Percentiles rank a stretch among this genome's conserved stretches.
phyloP scores from a whole-genome alignment of 2,329 filamentous ascomycete species.

The Bipolaris oryzae region DNA sequence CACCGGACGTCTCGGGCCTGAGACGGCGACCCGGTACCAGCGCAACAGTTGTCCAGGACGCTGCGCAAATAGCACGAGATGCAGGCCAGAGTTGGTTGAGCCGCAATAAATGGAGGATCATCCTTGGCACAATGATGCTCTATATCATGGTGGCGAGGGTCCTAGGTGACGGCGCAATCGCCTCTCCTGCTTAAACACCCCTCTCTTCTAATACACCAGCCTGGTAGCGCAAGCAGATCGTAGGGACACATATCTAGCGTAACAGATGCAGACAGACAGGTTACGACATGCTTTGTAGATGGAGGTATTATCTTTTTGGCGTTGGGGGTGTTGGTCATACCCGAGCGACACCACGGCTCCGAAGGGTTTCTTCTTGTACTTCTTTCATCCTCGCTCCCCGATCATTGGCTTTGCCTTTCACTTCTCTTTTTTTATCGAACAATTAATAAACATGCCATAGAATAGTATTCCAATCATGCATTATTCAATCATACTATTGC shows the following conservation, averaged over 20 bases:
- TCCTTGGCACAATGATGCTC: conserved; percentile 72
- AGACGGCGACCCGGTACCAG: conserved; percentile 67
- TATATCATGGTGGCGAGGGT: conserved; percentile 84
- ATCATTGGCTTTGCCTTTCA: too few species aligned
- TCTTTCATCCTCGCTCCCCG: background rate
- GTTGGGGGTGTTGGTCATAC: conserved; percentile 19
- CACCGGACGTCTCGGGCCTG: conserved; percentile 66
- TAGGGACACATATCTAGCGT: background rate
- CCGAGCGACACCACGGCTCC: conserved; percentile 3
- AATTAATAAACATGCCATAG: too few species aligned
- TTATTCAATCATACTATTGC: too few species aligned
- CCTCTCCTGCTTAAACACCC: conserved; percentile 12
- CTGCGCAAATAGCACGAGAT: conserved; percentile 73
- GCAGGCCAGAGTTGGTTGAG: conserved; percentile 82
- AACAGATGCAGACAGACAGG: background rate
- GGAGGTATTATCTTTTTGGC: conserved; percentile 10
- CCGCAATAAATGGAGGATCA: conserved; percentile 77
- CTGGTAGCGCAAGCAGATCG: background rate
- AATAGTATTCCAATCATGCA: too few species aligned
- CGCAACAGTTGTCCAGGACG: conserved; percentile 74
- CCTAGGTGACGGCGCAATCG: conserved; percentile 59
- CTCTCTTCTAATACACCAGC: background rate
- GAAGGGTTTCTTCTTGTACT: background rate
- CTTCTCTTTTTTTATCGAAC: too few species aligned
- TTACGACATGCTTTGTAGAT: background rate